phyloP scores from a whole-genome alignment of 139 green algal genomes.

The Chlorella sp. region DNA sequence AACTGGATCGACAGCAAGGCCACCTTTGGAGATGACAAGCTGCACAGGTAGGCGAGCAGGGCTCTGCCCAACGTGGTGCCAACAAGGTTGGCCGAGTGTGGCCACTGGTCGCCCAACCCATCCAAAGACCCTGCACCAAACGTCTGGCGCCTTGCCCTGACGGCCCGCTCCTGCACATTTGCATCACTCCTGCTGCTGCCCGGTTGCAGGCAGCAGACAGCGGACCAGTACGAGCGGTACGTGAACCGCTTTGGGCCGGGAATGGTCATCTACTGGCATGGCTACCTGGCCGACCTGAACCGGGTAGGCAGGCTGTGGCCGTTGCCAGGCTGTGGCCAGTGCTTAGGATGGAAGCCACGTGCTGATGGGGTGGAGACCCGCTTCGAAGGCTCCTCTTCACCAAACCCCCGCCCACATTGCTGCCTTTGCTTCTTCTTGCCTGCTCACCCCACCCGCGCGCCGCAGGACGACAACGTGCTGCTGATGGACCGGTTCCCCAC shows the following conservation, averaged over 20 bases:
- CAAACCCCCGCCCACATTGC: too few relatives aligned
- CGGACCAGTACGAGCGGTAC: constrained; percentile 79
- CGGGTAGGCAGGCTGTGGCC: not conserved
- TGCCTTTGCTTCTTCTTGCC: not conserved
- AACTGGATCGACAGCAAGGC: constrained; percentile 97
- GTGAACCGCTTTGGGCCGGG: constrained; percentile 86
- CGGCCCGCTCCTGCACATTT: too few relatives aligned
- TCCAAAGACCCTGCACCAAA: too few relatives aligned
- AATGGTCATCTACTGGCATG: constrained; percentile 95
- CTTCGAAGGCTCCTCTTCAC: not conserved
- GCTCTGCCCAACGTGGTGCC: too few relatives aligned
- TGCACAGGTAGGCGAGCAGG: constrained; percentile 45
- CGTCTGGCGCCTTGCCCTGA: not conserved
- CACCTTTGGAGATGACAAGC: constrained; percentile 84
- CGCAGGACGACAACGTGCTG: constrained; percentile 46
- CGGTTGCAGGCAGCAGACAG: constrained; percentile 54
- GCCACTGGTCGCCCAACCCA: too few relatives aligned
- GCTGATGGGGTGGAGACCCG: not conserved
- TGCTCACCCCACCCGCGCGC: not conserved
- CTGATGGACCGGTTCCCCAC: constrained; percentile 67
- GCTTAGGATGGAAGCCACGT: not conserved
- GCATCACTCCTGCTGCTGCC: not conserved
- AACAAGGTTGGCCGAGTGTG: too few relatives aligned
- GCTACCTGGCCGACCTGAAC: constrained; percentile 72
- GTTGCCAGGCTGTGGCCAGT: not conserved